Conservation (phyloP, 177 flowering plant genomes). For the Vitis hybrid region DNA sequence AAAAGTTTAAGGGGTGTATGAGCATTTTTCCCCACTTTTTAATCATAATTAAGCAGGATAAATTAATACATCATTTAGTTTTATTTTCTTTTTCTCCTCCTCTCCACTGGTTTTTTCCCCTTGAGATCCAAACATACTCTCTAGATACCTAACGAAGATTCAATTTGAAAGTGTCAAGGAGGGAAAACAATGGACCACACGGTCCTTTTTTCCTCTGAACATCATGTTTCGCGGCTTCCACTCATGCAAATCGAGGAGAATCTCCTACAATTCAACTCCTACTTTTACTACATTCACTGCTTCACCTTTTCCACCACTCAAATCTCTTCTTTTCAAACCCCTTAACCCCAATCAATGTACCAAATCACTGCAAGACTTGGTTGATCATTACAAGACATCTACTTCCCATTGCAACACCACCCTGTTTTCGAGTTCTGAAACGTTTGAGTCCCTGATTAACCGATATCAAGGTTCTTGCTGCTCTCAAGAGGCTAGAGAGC, state of each 20-base stretch:
- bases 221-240: conserved; percentile 16
- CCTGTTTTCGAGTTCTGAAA: conserved; percentile 10
- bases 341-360: background rate
- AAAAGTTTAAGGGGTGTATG: too few relatives aligned
- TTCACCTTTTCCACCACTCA: conserved; percentile 6
- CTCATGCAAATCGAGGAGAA: conserved; percentile 2
- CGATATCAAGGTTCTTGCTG: conserved; percentile 13
- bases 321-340: conserved; percentile 9
- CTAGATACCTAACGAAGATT: too few relatives aligned
- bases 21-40: too few relatives aligned
- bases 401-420: conserved; percentile 4
- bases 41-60: too few relatives aligned
- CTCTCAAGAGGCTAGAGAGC: conserved; percentile 37
- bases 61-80: too few relatives aligned
- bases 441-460: conserved; percentile 21
- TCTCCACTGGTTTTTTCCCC: too few relatives aligned
- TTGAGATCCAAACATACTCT: too few relatives aligned
- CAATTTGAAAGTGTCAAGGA: too few relatives aligned
- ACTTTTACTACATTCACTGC: conserved; percentile 1
- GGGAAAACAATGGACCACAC: too few relatives aligned
- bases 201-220: too few relatives aligned
- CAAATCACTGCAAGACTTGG: conserved; percentile 7
- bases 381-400: conserved; percentile 11
- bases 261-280: background rate
- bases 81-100: too few relatives aligned